Conservation (phyloP, 768 basidiomycete genomes). For the Mycena filopes region DNA sequence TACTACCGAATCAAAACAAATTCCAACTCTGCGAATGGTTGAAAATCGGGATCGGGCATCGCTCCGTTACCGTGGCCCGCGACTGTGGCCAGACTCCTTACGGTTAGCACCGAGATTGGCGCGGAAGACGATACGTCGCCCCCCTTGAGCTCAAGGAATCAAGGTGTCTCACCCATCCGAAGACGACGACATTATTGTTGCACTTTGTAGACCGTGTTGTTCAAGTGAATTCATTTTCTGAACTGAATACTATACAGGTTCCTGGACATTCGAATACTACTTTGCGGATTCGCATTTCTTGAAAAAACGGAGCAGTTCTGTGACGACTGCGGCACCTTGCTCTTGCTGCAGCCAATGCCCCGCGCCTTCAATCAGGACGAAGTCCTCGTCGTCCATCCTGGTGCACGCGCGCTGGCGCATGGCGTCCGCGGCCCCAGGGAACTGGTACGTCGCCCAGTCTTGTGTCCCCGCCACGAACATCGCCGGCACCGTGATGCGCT, state of each 20-base stretch:
- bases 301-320: conserved; percentile 26
- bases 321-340: conserved; percentile 18
- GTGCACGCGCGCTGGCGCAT: conserved; percentile 22
- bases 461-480: conserved; percentile 66
- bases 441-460: conserved; percentile 73
- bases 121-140: conserved; percentile 29
- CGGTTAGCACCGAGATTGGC: conserved; percentile 20
- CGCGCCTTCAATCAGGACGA: conserved; percentile 31
- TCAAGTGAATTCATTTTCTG: no score
- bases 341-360: conserved; percentile 35
- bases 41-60: no score
- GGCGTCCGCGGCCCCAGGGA: conserved; percentile 50
- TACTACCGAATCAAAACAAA: no score
- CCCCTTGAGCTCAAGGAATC: conserved; percentile 24
- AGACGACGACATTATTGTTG: conserved; percentile 4
- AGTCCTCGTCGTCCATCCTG: conserved; percentile 32
- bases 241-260: conserved; percentile 5
- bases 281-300: conserved; percentile 6
- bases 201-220: no score
- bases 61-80: no score
- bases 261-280: not conserved
- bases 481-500: conserved; percentile 60
- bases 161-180: conserved; percentile 30
- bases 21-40: no score
- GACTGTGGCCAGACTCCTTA: no score